These are phyloP conservation scores for Epithemia pelagica DNA, from an alignment of 108 stramenopile genomes.

Conservation along the genomic window DNA sequence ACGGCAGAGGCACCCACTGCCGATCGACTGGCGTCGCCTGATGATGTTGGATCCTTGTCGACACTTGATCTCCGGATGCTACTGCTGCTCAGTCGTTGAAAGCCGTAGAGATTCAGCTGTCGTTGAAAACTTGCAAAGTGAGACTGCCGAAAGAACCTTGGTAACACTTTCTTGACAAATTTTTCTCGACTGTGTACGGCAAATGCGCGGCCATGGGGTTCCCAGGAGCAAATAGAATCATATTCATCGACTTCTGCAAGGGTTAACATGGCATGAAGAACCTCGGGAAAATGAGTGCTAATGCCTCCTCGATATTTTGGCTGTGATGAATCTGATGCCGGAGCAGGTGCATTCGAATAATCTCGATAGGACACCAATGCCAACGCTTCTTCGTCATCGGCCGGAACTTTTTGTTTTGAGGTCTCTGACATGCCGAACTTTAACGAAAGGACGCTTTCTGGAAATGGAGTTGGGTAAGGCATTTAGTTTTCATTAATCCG, in stretches of 20 bases:
- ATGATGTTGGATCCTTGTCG: too few species aligned
- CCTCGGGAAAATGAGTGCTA: slow-evolving; percentile 23
- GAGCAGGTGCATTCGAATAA: too few species aligned
- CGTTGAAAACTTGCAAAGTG: slow-evolving; percentile 58
- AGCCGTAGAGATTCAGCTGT: slow-evolving; percentile 69
- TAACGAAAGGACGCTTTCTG: too few species aligned
- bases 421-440: too few species aligned
- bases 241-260: slow-evolving; percentile 34
- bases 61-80: not conserved
- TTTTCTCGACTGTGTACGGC: slow-evolving; percentile 44
- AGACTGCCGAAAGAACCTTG: slow-evolving; percentile 47
- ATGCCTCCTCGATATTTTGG: not conserved
- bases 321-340: too few species aligned
- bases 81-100: slow-evolving; percentile 33
- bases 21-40: too few species aligned
- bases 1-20: too few species aligned
- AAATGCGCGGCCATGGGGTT: slow-evolving; percentile 59
- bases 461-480: too few species aligned
- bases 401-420: too few species aligned
- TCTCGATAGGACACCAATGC: too few species aligned
- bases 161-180: slow-evolving; percentile 47
- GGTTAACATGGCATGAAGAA: slow-evolving; percentile 53
- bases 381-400: too few species aligned
- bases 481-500: too few species aligned
- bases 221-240: slow-evolving; percentile 47